A percentile compares a stretch with the other conserved stretches of the same genome.
phyloP scores from a whole-genome alignment of 2,329 filamentous ascomycete genomes.

The Fusarium pseudonygamai region DNA sequence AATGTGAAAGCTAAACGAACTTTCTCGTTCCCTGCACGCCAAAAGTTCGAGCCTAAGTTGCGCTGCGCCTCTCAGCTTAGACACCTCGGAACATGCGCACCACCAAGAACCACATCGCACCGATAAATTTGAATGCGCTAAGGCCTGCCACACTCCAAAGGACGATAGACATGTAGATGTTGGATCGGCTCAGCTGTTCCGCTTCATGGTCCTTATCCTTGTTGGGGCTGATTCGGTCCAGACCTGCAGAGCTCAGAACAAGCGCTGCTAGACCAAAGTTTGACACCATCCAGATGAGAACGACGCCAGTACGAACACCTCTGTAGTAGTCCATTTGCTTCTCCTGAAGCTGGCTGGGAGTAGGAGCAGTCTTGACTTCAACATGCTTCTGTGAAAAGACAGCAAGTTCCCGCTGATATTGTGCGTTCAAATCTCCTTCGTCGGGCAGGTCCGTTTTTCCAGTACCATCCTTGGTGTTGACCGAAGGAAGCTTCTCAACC shows the following conservation, averaged over 20 bases:
- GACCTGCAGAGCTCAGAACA: conserved; percentile 85
- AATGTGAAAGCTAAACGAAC: conserved; percentile 30
- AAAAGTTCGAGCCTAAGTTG: not conserved
- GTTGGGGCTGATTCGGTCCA: conserved; percentile 70
- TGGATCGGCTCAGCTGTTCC: conserved; percentile 65
- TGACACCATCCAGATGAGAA: conserved; percentile 95
- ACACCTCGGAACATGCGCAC: conserved; percentile 84
- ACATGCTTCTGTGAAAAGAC: conserved; percentile 79
- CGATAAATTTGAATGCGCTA: conserved; percentile 86
- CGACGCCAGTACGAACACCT: conserved; percentile 90
- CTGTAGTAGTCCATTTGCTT: conserved; percentile 99
- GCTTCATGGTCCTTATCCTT: conserved; percentile 47
- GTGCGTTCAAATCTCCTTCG: conserved; percentile 92
- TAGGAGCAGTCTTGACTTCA: conserved; percentile 71
- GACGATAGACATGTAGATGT: conserved; percentile 86
- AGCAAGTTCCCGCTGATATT: conserved; percentile 86
- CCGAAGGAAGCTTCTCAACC: conserved; percentile 86
- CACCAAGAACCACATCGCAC: conserved; percentile 91
- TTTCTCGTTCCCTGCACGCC: conserved; percentile 9
- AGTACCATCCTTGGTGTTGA: conserved; percentile 85
- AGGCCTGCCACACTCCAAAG: conserved; percentile 89
- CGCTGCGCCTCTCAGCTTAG: conserved; percentile 45
- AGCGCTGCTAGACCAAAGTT: conserved; percentile 90
- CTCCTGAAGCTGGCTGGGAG: conserved; percentile 69
- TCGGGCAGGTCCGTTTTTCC: conserved; percentile 97